phyloP scores from a whole-genome alignment of 345 rosid species.

The Aethionema arabicum region DNA sequence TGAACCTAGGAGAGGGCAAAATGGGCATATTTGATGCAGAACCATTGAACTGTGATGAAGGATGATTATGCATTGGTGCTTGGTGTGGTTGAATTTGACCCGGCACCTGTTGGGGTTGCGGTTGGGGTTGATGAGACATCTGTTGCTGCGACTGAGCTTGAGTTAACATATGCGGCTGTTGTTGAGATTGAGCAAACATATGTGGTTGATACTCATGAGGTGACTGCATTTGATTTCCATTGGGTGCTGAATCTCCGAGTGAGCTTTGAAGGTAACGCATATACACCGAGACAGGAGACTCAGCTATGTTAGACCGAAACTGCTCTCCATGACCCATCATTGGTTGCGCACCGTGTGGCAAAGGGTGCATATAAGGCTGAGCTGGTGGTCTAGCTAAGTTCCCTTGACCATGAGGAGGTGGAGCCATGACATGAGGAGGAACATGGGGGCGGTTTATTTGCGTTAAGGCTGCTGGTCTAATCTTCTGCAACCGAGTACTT shows the following conservation, averaged over 20 bases:
- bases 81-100: conserved; percentile 35
- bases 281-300: conserved; percentile 62
- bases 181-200: background rate
- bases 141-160: conserved; percentile 21
- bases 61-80: conserved; percentile 33
- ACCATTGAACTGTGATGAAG: conserved; percentile 48
- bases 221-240: conserved; percentile 45
- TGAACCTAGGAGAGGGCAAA: conserved; percentile 43
- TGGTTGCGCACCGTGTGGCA: conserved; percentile 28
- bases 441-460: conserved; percentile 51
- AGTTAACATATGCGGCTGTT: background rate
- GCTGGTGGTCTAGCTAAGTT: conserved; percentile 30
- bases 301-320: conserved; percentile 45
- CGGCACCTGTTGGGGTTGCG: conserved; percentile 26
- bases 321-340: conserved; percentile 42
- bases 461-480: conserved; percentile 56
- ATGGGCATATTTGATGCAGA: conserved; percentile 39
- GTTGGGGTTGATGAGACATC: conserved; percentile 30
- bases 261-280: conserved; percentile 65
- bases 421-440: conserved; percentile 33
- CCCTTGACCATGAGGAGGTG: background rate
- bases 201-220: conserved; percentile 17
- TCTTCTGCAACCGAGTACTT: conserved; percentile 62
- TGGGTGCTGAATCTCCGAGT: conserved; percentile 39
- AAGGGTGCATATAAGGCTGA: conserved; percentile 19